Conservation (phyloP, 208 protist species). For the Leishmania lainsoni region DNA sequence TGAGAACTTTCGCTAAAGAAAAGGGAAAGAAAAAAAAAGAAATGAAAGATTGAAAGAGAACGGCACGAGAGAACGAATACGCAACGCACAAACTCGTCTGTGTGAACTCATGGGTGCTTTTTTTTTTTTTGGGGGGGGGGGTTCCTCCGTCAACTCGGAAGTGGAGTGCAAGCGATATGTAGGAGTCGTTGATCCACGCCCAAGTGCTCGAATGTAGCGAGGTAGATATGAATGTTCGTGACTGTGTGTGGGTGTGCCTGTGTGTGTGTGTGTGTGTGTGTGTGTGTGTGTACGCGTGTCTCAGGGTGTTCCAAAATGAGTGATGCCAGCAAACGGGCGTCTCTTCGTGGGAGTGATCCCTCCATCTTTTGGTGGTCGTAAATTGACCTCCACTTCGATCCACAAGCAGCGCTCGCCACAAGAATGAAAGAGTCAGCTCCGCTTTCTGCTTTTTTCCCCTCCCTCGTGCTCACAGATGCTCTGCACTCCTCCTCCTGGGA, state of each 20-base stretch:
- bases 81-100: not conserved
- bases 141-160: not conserved
- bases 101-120: too few species aligned
- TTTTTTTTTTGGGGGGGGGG: too few species aligned
- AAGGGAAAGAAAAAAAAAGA: not conserved
- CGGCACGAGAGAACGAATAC: not conserved
- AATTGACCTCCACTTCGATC: not conserved
- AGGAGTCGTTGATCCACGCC: not conserved
- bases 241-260: not conserved
- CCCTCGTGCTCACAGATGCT: not conserved
- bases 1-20: not conserved
- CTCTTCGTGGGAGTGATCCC: too few species aligned
- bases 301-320: not conserved
- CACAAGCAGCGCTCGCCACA: not conserved
- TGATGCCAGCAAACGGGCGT: not conserved
- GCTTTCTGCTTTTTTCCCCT: not conserved
- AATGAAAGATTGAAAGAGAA: not conserved
- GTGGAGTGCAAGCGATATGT: not conserved
- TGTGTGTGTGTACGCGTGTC: constrained; percentile 7
- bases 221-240: too few species aligned
- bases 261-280: constrained; percentile 10
- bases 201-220: too few species aligned
- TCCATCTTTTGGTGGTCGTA: too few species aligned
- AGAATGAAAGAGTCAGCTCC: not conserved
- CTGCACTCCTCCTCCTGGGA: not conserved